These are phyloP conservation scores for Plasmodium berghei DNA, from an alignment of 169 alveolate species.

Conservation along the genomic window DNA sequence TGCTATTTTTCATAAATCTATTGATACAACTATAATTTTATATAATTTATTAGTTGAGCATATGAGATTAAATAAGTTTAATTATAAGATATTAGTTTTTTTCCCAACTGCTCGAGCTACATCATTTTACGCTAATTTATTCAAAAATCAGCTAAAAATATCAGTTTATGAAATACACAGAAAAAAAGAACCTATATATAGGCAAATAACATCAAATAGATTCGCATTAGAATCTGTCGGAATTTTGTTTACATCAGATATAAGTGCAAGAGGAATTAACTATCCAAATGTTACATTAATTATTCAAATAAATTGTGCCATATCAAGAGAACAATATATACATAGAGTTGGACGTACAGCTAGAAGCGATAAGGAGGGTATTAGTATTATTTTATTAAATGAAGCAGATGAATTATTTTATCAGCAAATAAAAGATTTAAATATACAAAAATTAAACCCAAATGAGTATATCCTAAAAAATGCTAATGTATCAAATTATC, in stretches of 20 bases:
- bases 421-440: conserved; percentile 74
- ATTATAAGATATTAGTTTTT: conserved; percentile 77
- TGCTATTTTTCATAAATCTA: conserved; percentile 77
- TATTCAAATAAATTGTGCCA: conserved; percentile 96
- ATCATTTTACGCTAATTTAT: conserved; percentile 78
- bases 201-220: conserved; percentile 76
- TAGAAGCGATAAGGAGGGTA: conserved; percentile 95
- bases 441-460: conserved; percentile 56
- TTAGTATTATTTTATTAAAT: conserved; percentile 78
- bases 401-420: conserved; percentile 80
- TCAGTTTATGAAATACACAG: conserved; percentile 80
- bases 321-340: conserved; percentile 94
- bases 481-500: conserved; percentile 66
- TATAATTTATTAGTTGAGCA: conserved; percentile 77
- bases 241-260: conserved; percentile 92
- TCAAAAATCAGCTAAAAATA: conserved; percentile 79
- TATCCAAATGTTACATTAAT: conserved; percentile 98
- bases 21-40: conserved; percentile 76
- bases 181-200: conserved; percentile 73
- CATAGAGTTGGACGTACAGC: conserved; percentile 99
- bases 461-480: conserved; percentile 62
- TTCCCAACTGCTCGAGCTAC: conserved; percentile 83
- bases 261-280: conserved; percentile 98
- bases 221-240: conserved; percentile 79
- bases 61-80: conserved; percentile 73